Evolutionary conservation across 2,329 filamentous ascomycete genomes (phyloP), one percentile per base, ranked within the genome.

Genomic region (Trichoderma arundinaceum): DNA sequence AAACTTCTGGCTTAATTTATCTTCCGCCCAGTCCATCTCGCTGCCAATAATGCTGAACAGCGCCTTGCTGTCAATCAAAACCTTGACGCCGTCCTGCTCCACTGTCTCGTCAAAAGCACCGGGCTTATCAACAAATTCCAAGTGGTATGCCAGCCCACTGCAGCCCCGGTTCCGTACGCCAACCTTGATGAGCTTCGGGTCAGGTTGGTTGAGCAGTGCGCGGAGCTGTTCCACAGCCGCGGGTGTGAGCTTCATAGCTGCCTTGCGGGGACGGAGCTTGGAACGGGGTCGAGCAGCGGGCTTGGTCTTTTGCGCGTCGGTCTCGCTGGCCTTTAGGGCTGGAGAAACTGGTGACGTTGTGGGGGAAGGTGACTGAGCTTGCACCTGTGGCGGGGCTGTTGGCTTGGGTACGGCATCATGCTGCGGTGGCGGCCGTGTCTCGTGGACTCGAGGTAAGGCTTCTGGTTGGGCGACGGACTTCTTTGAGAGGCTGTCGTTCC

Each of bases 1-100:
- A 78, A 99, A 99, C 70, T 92, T 85, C 78, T 94, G 87, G 77
- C 90, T 96, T 69, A 99, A 81, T 81, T 96, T 97, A 73, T 98
- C 95, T 79, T 98, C 94, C 10, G 94, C 85, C 94, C 94, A 99
- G 75, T 99, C 95, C 95, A 99, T 99, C 80, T 98, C 94, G 75
- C 91, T 97, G 5, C 95, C 95, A 72, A 99, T 97, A 62, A 99
- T 98, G 78, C 94, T 98, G 77, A 99, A 94, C 57, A 99, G 81
- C 48, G 95, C 95, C 82, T 97, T 98, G 83, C 92, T 96, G 78
- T 99, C 95, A 65, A 99, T 95, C 76, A 98, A 78, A 39, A 99
- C 94, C 79, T 92, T 94, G 65, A 99, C 94, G 0, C 94, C 95
- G 73, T 98, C 95, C 77, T 99, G 95, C 75, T 96, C 94, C 1